Evolutionary conservation across 2,329 filamentous ascomycete genomes (phyloP).

Genomic region (Venturia pyrina): DNA sequence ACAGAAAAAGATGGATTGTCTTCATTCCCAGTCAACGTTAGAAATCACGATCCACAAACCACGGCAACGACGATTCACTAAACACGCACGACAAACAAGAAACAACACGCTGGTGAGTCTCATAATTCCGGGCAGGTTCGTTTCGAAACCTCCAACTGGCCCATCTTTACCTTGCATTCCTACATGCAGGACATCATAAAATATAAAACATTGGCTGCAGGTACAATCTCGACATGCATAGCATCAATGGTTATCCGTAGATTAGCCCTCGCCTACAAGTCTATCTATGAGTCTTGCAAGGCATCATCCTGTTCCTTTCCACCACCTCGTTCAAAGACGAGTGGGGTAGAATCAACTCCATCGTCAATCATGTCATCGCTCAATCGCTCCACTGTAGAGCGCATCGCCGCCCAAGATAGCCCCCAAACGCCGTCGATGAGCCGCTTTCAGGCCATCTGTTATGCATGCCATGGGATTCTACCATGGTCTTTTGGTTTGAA

Average conservation of each 20-base stretch:
- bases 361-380: not conserved
- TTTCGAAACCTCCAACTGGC: not conserved
- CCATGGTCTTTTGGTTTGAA: not conserved
- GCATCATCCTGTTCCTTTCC: not conserved
- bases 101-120: too few species aligned
- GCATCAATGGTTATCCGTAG: not conserved
- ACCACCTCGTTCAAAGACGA: not conserved
- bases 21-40: too few species aligned
- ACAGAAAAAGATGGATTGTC: too few species aligned
- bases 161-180: not conserved
- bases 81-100: too few species aligned
- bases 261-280: not conserved
- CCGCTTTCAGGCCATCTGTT: not conserved
- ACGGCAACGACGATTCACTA: too few species aligned
- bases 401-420: not conserved
- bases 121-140: not conserved
- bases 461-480: not conserved
- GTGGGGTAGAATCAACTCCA: not conserved
- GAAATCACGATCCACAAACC: too few species aligned
- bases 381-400: not conserved
- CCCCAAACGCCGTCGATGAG: not conserved
- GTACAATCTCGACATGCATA: not conserved
- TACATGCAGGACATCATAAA: not conserved
- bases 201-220: not conserved
- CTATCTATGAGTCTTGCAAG: not conserved